phyloP scores from a whole-genome alignment of 2,329 filamentous ascomycete species.

The Penicillium sp. region DNA sequence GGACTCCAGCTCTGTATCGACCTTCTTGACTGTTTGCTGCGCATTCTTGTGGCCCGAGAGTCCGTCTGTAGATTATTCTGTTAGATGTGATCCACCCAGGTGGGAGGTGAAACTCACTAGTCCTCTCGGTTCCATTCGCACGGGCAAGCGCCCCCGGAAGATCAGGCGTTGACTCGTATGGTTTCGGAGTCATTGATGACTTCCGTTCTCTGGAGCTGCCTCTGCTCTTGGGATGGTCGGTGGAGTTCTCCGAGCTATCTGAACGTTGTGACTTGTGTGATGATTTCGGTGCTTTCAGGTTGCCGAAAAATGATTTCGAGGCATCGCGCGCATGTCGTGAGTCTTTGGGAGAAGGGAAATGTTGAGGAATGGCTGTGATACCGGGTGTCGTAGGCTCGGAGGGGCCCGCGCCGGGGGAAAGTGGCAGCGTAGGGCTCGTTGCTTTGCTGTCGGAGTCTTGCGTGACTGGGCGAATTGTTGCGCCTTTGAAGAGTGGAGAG shows the following conservation, averaged over 20 bases:
- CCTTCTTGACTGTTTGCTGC: slow-evolving; percentile 28
- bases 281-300: slow-evolving; percentile 47
- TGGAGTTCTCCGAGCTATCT: slow-evolving; percentile 38
- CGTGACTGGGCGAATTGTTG: slow-evolving; percentile 44
- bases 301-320: slow-evolving; percentile 49
- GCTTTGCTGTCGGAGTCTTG: slow-evolving; percentile 34
- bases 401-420: slow-evolving; percentile 26
- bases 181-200: slow-evolving; percentile 33
- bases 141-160: slow-evolving; percentile 34
- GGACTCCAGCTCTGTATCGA: slow-evolving; percentile 28
- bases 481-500: slow-evolving; percentile 37
- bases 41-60: slow-evolving; percentile 19
- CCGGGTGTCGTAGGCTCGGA: slow-evolving; percentile 39
- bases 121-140: slow-evolving; percentile 27
- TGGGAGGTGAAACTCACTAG: slow-evolving; percentile 20
- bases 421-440: slow-evolving; percentile 27
- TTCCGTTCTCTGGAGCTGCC: slow-evolving; percentile 46
- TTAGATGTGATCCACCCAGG: slow-evolving; percentile 1
- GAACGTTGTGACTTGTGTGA: slow-evolving; percentile 43
- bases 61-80: slow-evolving; percentile 17
- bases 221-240: slow-evolving; percentile 41
- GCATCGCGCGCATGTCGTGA: slow-evolving; percentile 45
- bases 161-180: slow-evolving; percentile 45
- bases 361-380: slow-evolving; percentile 47
- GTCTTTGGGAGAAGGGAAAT: slow-evolving; percentile 44